These are phyloP conservation scores for Trichoderma gamsii DNA, from an alignment of 495 filamentous ascomycete species.

Conservation along the genomic window DNA sequence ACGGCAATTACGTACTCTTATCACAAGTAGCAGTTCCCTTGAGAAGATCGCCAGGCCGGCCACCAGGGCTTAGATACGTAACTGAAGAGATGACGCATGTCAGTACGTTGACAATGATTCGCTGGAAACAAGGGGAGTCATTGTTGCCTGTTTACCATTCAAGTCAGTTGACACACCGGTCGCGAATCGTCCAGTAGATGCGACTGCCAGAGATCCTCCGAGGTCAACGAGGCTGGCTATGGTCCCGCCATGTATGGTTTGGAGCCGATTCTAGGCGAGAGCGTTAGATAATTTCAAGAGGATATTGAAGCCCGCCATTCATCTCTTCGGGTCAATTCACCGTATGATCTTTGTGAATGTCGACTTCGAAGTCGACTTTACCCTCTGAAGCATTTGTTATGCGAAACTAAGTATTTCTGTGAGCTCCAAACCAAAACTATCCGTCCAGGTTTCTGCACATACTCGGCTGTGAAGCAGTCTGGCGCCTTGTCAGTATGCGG, in stretches of 20 bases:
- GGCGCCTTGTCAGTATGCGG: neutral
- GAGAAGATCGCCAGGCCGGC: constrained; percentile 72
- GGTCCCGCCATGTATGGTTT: constrained; percentile 88
- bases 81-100: constrained; percentile 45
- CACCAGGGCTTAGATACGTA: constrained; percentile 83
- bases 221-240: constrained; percentile 95
- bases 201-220: constrained; percentile 87
- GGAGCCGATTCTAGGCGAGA: constrained; percentile 71
- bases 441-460: neutral
- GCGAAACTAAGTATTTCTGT: constrained; percentile 50
- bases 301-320: neutral
- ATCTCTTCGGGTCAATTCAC: constrained; percentile 38
- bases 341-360: constrained; percentile 82
- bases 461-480: neutral
- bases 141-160: constrained; percentile 52
- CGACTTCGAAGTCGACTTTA: constrained; percentile 77
- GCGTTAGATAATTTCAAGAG: neutral
- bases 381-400: constrained; percentile 72
- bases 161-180: constrained; percentile 93
- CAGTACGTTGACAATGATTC: neutral
- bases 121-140: constrained; percentile 3
- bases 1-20: constrained; percentile 55
- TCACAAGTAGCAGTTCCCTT: constrained; percentile 68
- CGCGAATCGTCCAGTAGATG: constrained; percentile 77
- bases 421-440: neutral